phyloP scores from a whole-genome alignment of 2,329 filamentous ascomycete species.

The Cordyceps pruinosa region DNA sequence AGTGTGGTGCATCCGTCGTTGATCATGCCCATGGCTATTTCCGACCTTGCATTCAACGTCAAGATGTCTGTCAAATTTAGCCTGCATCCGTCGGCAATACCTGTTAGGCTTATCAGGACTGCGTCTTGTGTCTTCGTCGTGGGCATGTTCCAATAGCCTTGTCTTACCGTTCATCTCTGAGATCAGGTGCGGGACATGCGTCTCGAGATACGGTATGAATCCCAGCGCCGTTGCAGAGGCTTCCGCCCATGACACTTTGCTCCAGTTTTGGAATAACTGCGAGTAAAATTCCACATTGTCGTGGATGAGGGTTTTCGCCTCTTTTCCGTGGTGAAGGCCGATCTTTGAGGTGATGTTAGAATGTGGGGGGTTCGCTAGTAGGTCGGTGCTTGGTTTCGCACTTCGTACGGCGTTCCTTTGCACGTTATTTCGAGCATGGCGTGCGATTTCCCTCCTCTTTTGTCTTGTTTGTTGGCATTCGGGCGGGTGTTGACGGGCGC shows the following conservation, averaged over 20 bases:
- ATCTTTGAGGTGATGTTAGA: not conserved
- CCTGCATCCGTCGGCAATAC: not conserved
- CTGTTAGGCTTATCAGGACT: not conserved
- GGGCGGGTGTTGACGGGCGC: too few relatives aligned
- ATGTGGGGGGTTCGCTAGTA: not conserved
- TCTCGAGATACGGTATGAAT: not conserved
- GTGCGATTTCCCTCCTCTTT: not conserved
- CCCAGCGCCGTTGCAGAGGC: not conserved
- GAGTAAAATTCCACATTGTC: not conserved
- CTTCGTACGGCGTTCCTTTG: not conserved
- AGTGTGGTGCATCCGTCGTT: constrained; percentile 7
- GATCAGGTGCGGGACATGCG: constrained; percentile 1
- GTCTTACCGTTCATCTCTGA: constrained; percentile 7
- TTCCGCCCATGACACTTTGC: not conserved
- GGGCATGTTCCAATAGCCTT: too few relatives aligned
- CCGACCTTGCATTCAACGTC: constrained; percentile 1
- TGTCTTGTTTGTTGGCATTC: too few relatives aligned
- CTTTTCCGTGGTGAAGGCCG: not conserved
- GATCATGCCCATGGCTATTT: constrained; percentile 6
- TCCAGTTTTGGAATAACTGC: not conserved
- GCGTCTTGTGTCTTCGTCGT: not conserved
- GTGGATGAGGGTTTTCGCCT: not conserved
- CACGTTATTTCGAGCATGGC: not conserved
- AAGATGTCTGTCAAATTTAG: not conserved
- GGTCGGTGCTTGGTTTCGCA: not conserved